Percentiles rank a stretch among this genome's conserved stretches.
These are phyloP conservation scores for Clarireedia paspali DNA, from an alignment of 2,329 filamentous ascomycete species.

Conservation along the genomic window DNA sequence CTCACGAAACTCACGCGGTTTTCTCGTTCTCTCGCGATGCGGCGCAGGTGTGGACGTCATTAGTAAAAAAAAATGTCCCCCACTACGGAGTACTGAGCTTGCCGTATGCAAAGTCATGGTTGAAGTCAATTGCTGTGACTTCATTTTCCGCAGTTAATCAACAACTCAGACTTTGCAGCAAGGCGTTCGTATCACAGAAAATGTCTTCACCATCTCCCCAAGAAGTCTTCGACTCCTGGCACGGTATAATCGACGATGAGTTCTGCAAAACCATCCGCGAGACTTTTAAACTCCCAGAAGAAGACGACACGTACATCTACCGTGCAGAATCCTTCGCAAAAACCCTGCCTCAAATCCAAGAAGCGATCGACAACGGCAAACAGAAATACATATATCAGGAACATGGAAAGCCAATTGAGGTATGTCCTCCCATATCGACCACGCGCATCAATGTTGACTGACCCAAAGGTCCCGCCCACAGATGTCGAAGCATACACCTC, in stretches of 20 bases:
- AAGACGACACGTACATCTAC: constrained; percentile 22
- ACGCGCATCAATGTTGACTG: constrained; percentile 12
- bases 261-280: constrained; percentile 16
- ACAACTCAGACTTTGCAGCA: too few species aligned
- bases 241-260: constrained; percentile 15
- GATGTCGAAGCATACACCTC: constrained; percentile 61
- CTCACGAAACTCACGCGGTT: too few species aligned
- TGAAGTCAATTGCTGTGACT: too few species aligned
- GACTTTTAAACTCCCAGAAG: constrained; percentile 17
- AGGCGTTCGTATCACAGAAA: too few species aligned
- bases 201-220: constrained; percentile 13
- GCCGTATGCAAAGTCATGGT: too few species aligned
- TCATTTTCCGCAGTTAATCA: too few species aligned
- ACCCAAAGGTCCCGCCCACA: constrained; percentile 22
- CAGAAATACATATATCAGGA: constrained; percentile 21
- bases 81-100: too few species aligned
- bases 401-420: constrained; percentile 17
- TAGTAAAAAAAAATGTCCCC: too few species aligned
- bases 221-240: constrained; percentile 20
- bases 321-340: constrained; percentile 22
- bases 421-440: background rate
- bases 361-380: constrained; percentile 10
- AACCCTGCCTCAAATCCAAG: constrained; percentile 19
- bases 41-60: too few species aligned
- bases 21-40: too few species aligned